phyloP scores from a whole-genome alignment of 352 stramenopile genomes.

The Phytophthora lateralis region DNA sequence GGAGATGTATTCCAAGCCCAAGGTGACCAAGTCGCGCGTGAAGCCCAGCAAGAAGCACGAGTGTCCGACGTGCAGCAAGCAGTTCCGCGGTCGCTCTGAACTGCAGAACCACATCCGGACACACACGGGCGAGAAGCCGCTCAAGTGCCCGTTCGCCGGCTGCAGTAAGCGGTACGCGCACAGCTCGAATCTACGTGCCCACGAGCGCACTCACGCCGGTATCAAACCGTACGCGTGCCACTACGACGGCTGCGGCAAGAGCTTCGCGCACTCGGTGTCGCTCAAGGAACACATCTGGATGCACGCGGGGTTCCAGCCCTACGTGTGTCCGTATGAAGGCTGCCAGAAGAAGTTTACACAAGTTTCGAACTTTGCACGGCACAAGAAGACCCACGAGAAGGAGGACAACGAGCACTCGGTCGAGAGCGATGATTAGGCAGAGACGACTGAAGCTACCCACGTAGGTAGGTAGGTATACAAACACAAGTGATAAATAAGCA shows the following conservation, averaged over 20 bases:
- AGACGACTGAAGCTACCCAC: background rate
- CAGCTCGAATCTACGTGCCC: slow-evolving; percentile 90
- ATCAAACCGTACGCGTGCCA: slow-evolving; percentile 93
- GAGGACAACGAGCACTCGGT: slow-evolving; percentile 59
- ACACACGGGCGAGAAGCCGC: slow-evolving; percentile 91
- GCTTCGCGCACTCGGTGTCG: slow-evolving; percentile 90
- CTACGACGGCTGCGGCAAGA: slow-evolving; percentile 90
- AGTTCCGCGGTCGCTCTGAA: slow-evolving; percentile 84
- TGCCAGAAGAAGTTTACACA: slow-evolving; percentile 93
- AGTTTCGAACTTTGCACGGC: slow-evolving; percentile 85
- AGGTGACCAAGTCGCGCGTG: slow-evolving; percentile 86
- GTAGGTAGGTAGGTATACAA: background rate
- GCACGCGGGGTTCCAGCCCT: slow-evolving; percentile 90
- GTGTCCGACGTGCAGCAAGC: slow-evolving; percentile 84
- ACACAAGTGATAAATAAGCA: too few species aligned
- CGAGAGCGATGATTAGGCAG: slow-evolving; percentile 51
- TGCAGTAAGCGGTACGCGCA: slow-evolving; percentile 92
- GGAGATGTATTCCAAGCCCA: slow-evolving; percentile 89
- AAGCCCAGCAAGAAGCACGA: slow-evolving; percentile 89
- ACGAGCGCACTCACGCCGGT: slow-evolving; percentile 90
- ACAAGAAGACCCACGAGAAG: slow-evolving; percentile 90
- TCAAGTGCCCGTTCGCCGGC: slow-evolving; percentile 85
- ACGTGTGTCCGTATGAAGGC: slow-evolving; percentile 89
- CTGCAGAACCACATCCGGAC: slow-evolving; percentile 90
- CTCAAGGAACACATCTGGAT: slow-evolving; percentile 94